Base-by-base conservation (phyloP, 73 alveolate genomes). In the Paramecium pentaurelia region DNA sequence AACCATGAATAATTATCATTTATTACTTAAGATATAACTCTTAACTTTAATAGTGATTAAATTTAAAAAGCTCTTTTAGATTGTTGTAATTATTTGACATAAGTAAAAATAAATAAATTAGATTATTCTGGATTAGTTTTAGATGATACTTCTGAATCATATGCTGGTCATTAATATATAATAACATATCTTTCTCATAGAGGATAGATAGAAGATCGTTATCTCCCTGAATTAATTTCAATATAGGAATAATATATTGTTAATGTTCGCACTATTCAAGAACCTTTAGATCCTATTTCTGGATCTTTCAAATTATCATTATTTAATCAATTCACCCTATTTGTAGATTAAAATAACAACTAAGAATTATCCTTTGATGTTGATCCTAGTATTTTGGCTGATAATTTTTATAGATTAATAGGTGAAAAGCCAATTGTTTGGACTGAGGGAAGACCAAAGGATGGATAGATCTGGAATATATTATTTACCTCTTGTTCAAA, bases 401-500 rank as follows among this genome's bases (percentile, higher is more conserved):
- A 73, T 3, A 73, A 73, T 20, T 20, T 73, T 20, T 32, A 37
- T 1, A 73, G 64, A 73, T 6, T 73, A 5, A 37, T 59, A 4
- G 87, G 87, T 14, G 14, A 20, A 20, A 73, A 20, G 36, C 87
- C 87, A 14, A 22, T 73, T 11, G 87, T 73, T 14, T 73, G 87
- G 87, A 73, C 60, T 36, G 54, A 73, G 40, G 87, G 87, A 73
- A 73, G 60, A 37, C 64, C 87, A 4, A 2, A 73, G 8, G 87
- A 73, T 73, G 87, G 87, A 2, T 73, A 59, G 68, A 40, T 38
- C 12, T 73, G 87, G 87, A 68, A 34, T 14, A 68, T 68, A 14
- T n/a, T 32, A 8, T 34, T 68, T 12, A 68, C 12, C 0, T 20
- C 40, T 32, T 32, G 84, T 28, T 27, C 6, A 32, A 28, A 12